A percentile compares a stretch with the other conserved stretches of the same genome.
These are phyloP conservation scores for Haplosporangium sp. DNA, from an alignment of 371 early-diverging fungal species.

Conservation along the genomic window DNA sequence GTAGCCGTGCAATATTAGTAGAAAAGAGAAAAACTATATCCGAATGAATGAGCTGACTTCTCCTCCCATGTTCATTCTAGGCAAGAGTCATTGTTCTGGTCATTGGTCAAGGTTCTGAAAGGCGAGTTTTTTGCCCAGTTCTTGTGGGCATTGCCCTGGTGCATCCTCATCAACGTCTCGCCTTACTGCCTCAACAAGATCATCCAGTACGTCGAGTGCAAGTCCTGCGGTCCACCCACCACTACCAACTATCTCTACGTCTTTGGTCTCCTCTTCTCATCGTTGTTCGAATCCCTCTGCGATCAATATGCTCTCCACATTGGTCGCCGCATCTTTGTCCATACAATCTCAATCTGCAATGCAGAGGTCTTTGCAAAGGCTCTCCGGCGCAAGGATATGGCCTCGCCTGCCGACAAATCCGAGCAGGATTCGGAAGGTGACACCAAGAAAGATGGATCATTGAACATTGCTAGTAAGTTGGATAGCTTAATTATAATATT, in stretches of 20 bases:
- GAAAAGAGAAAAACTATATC: not conserved
- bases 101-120: constrained; percentile 54
- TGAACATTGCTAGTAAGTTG: constrained; percentile 47
- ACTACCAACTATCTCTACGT: constrained; percentile 67
- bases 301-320: constrained; percentile 66
- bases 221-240: constrained; percentile 35
- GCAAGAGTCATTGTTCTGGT: constrained; percentile 35
- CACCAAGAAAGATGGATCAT: constrained; percentile 57
- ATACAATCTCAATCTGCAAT: constrained; percentile 67
- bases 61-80: constrained; percentile 4
- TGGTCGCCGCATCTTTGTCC: constrained; percentile 64
- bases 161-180: constrained; percentile 63
- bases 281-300: constrained; percentile 59
- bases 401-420: constrained; percentile 41
- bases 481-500: not conserved
- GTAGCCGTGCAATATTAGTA: not conserved
- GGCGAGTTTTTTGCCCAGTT: constrained; percentile 56
- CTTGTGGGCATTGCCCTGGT: constrained; percentile 62
- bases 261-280: constrained; percentile 66
- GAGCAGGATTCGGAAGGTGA: constrained; percentile 20
- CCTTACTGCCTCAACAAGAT: constrained; percentile 69
- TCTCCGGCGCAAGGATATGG: constrained; percentile 64
- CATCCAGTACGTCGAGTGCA: constrained; percentile 65
- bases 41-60: not conserved
- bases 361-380: constrained; percentile 71